Evolutionary conservation across 148 eudicot species (phyloP), one percentile per base, ranked within the genome.

Genomic region (Cornus suecica): DNA sequence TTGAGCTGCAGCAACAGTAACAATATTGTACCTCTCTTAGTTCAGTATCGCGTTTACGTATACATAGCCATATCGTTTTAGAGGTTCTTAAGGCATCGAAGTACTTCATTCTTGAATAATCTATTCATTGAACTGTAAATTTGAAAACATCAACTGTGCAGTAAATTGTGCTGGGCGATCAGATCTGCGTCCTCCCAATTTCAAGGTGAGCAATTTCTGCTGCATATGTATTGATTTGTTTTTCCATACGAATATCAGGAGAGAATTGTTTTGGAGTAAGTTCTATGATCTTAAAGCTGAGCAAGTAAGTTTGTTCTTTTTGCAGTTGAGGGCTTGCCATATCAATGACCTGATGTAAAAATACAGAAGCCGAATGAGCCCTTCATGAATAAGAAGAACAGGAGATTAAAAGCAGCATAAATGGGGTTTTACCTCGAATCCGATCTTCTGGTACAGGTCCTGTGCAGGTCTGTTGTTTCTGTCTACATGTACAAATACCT

Each of bases 401-500:
- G 62, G n/a, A 58, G 25, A 58, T 20, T 5, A 58, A 6, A 48
- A 1, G 25, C 67, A 26, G 41, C 8, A 26, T 23, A 63, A 18
- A 22, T 27, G 10, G 3, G 63, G 61, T 5, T 34, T 32, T 80
- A 92, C 94, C 98, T 90, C 60, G 78, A 94, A 94, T n/a, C 94
- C 98, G 67, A 91, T 71, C 83, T 88, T 91, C 48, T 84, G 70
- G 78, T 94, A 94, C 70, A 94, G 82, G n/a, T 73, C 69, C 54
- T 79, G 88, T 8, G 98, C 98, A 66, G 88, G 52, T 81, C 61
- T 79, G 84, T 91, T 94, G 45, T 83, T 74, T 69, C 76, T 84
- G 71, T 90, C 71, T 8, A 92, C 94, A 80, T 94, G 94, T 8
- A 90, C 97, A 80, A 79, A 94, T 62, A 90, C 85, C 68, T 76